These are phyloP conservation scores for Rhodotorula paludigena DNA, from an alignment of 768 basidiomycete species.

Conservation along the genomic window DNA sequence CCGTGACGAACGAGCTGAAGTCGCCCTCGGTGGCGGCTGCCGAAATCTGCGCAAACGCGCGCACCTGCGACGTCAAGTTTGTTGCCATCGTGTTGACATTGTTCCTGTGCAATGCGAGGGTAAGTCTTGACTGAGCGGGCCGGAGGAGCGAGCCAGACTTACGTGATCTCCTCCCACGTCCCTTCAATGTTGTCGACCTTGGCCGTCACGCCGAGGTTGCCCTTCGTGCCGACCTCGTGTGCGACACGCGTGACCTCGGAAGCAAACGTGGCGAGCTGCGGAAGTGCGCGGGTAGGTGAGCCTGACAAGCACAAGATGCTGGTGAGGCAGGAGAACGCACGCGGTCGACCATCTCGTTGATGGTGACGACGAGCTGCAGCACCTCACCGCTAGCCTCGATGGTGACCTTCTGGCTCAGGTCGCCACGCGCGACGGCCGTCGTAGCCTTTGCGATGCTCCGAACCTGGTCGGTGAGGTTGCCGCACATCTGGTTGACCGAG, in stretches of 20 bases:
- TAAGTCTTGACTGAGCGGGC: not conserved
- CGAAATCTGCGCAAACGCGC: conserved; percentile 97
- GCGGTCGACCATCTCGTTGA: conserved; percentile 80
- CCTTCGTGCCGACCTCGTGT: conserved; percentile 93
- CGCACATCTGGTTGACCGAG: conserved; percentile 65
- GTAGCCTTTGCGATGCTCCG: conserved; percentile 89
- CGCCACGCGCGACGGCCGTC: conserved; percentile 89
- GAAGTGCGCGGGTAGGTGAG: conserved; percentile 23
- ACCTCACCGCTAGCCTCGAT: conserved; percentile 94
- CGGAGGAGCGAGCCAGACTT: conserved; percentile 39
- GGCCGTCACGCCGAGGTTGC: conserved; percentile 96
- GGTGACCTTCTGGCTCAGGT: conserved; percentile 86
- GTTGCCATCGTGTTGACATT: conserved; percentile 92
- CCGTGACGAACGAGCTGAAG: conserved; percentile 97
- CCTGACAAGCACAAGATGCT: not conserved
- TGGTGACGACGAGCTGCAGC: conserved; percentile 90
- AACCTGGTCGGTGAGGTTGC: conserved; percentile 82
- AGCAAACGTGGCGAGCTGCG: conserved; percentile 59
- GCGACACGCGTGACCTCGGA: conserved; percentile 90
- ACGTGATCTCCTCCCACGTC: conserved; percentile 99
- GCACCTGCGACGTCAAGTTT: conserved; percentile 72
- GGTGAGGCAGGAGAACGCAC: conserved; percentile 40
- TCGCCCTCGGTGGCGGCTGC: conserved; percentile 98
- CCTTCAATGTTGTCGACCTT: conserved; percentile 95
- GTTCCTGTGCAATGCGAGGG: not conserved